These are phyloP conservation scores for Tuber calosporum DNA, from an alignment of 495 filamentous ascomycete species.

Conservation along the genomic window DNA sequence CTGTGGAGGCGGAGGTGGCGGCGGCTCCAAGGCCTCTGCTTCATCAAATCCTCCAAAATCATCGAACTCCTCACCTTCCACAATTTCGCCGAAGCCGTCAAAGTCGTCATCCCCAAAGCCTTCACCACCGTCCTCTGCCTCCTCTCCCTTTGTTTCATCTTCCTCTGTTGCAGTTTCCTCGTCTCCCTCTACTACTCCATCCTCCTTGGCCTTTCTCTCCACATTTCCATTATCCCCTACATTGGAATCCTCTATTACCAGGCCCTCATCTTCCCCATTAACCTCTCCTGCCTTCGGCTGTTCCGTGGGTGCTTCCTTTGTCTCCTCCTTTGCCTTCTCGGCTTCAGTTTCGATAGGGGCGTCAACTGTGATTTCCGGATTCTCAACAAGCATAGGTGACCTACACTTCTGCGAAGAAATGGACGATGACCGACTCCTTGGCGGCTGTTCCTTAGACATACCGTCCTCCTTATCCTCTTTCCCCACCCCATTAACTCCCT, in stretches of 20 bases:
- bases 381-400: neutral
- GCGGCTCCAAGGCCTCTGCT: conserved; percentile 42
- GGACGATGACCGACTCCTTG: neutral
- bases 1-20: conserved; percentile 45
- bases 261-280: neutral
- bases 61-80: conserved; percentile 78
- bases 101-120: conserved; percentile 61
- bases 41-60: conserved; percentile 95
- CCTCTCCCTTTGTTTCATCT: conserved; percentile 45
- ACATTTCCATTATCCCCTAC: conserved; percentile 43
- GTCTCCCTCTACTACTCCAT: neutral
- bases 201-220: conserved; percentile 1
- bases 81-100: conserved; percentile 46
- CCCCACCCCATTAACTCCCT: neutral
- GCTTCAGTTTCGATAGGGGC: neutral
- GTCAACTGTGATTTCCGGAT: neutral
- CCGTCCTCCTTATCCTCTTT: neutral
- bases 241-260: conserved; percentile 24
- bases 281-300: conserved; percentile 18
- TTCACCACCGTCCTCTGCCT: conserved; percentile 52
- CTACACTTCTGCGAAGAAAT: neutral
- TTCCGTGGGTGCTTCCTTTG: neutral
- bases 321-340: neutral
- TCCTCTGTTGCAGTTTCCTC: conserved; percentile 5
- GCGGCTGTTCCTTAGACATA: neutral